Evolutionary conservation across 345 rosid species (phyloP), one percentile per base, ranked within the genome.

Genomic region (Hibiscus trionum): DNA sequence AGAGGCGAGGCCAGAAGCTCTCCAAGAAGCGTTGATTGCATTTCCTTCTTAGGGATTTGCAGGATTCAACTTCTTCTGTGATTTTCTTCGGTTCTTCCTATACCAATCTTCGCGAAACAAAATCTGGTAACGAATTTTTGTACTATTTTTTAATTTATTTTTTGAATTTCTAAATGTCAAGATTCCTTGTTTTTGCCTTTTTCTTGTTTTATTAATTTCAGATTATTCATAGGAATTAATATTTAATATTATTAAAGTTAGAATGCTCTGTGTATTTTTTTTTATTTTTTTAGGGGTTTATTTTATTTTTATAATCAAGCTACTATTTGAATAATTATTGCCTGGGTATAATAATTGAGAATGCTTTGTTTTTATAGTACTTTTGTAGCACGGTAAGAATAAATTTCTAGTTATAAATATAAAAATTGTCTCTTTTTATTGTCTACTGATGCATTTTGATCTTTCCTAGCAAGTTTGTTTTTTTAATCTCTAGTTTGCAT

Each of bases 11-110:
- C 6, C 5, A 3, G 19, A 19, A 47, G 24, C 5, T 47, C 21
- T 56, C 71, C 52, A 7, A 15, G 59, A 50, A n/a, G 71, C 1
- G 21, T 49, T 67, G 44, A 68, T 50, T 58, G 44, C 44, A 9
- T 50, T 50, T 5, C 44, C 44, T 67, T 27, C 71, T 50, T 68
- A 68, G 42, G 59, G 42, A 8, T 68, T 68, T 68, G 44, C 31
- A 49, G 2, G 59, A n/a, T 50, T 50, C 59, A 50, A 67, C 7
- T 49, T 49, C 15, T 49, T 67, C 35, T 49, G 59, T 21, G 29
- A 15, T 15, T 50, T 27, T 49, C 14, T 3, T 68, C 44, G 26
- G 12, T n/a, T 68, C 16, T 68, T 9, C 39, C 58, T 16, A 9
- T 68, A 10, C 12, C 57, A 46, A 47, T 26, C 70, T 2, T 47